These are phyloP conservation scores for Sporothrix brunneoviolacea DNA, from an alignment of 2,329 filamentous ascomycete genomes.

Conservation along the genomic window DNA sequence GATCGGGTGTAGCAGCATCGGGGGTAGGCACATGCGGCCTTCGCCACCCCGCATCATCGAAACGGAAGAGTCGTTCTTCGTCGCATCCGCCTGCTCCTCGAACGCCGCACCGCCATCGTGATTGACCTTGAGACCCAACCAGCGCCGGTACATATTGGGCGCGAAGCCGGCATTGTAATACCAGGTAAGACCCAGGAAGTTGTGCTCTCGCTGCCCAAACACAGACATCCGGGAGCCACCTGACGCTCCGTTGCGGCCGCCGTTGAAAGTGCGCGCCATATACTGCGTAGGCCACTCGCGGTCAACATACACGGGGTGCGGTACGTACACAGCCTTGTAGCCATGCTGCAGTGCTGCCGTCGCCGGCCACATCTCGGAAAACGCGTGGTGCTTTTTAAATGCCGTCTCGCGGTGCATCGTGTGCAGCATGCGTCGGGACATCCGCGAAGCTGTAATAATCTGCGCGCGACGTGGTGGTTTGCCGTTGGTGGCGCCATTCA, in stretches of 20 bases:
- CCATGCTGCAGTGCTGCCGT: slow-evolving; percentile 86
- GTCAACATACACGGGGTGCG: slow-evolving; percentile 83
- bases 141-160: slow-evolving; percentile 72
- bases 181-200: slow-evolving; percentile 81
- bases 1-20: slow-evolving; percentile 82
- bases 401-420: slow-evolving; percentile 90
- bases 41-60: slow-evolving; percentile 58
- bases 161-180: slow-evolving; percentile 85
- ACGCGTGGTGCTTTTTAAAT: slow-evolving; percentile 80
- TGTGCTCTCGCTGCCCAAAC: slow-evolving; percentile 81
- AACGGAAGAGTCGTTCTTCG: slow-evolving; percentile 42
- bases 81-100: slow-evolving; percentile 53
- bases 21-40: slow-evolving; percentile 84
- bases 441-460: slow-evolving; percentile 81
- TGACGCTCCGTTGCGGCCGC: slow-evolving; percentile 64
- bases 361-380: slow-evolving; percentile 93
- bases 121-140: slow-evolving; percentile 76
- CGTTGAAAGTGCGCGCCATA: slow-evolving; percentile 74
- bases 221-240: slow-evolving; percentile 68
- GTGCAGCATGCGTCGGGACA: slow-evolving; percentile 70
- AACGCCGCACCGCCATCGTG: slow-evolving; percentile 73
- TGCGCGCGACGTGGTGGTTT: slow-evolving; percentile 70
- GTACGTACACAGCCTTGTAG: slow-evolving; percentile 84
- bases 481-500: slow-evolving; percentile 35
- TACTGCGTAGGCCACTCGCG: slow-evolving; percentile 77